Percentiles rank a stretch among this genome's conserved stretches.
phyloP scores from a whole-genome alignment of 2,329 filamentous ascomycete genomes.

The Nakataea oryzae region DNA sequence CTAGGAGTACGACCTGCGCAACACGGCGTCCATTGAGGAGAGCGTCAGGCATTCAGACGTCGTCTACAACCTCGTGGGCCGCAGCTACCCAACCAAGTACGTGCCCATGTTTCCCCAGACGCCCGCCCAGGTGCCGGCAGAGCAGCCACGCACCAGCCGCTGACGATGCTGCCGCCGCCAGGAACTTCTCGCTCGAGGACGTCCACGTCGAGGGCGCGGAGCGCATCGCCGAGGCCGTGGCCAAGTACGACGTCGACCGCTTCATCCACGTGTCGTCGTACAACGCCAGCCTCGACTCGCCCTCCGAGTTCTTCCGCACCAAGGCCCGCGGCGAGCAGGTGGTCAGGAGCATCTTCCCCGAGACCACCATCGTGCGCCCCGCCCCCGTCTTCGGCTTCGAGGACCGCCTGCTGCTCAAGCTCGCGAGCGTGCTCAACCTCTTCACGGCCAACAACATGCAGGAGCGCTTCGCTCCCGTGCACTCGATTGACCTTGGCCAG shows the following conservation, averaged over 20 bases:
- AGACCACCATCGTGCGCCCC: conserved; percentile 92
- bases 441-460: conserved; percentile 90
- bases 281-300: conserved; percentile 71
- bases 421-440: conserved; percentile 70
- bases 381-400: conserved; percentile 93
- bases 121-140: no score
- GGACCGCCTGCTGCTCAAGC: conserved; percentile 78
- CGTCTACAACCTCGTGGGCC: conserved; percentile 91
- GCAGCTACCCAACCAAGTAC: conserved; percentile 92
- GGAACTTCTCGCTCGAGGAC: conserved; percentile 88
- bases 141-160: neutral
- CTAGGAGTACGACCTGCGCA: conserved; percentile 88
- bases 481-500: conserved; percentile 82
- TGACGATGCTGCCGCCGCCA: conserved; percentile 26
- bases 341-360: conserved; percentile 81
- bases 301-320: conserved; percentile 82
- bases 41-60: conserved; percentile 94
- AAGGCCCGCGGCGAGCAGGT: conserved; percentile 81
- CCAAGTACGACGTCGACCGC: conserved; percentile 95
- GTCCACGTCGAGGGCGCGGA: conserved; percentile 88
- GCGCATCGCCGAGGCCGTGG: conserved; percentile 85
- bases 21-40: conserved; percentile 92
- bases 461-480: conserved; percentile 83
- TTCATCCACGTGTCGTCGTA: conserved; percentile 96
- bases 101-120: conserved; percentile 11